Conservation (phyloP, 176 grass and related monocot genomes). For the Musa acuminata region DNA sequence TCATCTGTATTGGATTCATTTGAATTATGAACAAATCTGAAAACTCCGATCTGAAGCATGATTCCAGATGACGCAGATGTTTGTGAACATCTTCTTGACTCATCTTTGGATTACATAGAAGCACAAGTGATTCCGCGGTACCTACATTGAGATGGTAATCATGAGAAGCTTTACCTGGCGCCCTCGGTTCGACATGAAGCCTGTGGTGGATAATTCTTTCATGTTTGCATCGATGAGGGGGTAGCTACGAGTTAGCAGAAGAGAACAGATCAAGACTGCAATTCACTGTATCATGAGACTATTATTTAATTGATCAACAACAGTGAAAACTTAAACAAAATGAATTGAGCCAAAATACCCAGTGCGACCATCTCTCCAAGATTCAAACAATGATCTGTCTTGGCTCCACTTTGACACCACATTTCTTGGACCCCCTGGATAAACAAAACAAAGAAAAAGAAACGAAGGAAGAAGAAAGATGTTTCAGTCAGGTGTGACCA, state of each 20-base stretch:
- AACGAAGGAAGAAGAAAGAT: not conserved
- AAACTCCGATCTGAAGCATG: too few relatives aligned
- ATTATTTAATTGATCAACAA: not conserved
- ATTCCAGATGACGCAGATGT: too few relatives aligned
- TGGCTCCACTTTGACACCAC: slow-evolving; percentile 59
- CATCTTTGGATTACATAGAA: not conserved
- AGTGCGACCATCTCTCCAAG: slow-evolving; percentile 71
- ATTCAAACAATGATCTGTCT: slow-evolving; percentile 53
- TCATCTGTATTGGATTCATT: not conserved
- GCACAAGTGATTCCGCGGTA: not conserved
- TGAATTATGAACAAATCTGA: too few relatives aligned
- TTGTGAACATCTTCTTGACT: too few relatives aligned
- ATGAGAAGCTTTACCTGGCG: slow-evolving; percentile 39
- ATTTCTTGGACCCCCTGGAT: slow-evolving; percentile 72
- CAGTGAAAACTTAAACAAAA: not conserved
- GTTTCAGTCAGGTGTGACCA: not conserved
- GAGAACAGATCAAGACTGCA: slow-evolving; percentile 5
- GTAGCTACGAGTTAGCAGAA: slow-evolving; percentile 37
- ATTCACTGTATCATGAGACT: slow-evolving; percentile 2
- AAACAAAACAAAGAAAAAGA: not conserved
- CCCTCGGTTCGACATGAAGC: slow-evolving; percentile 90
- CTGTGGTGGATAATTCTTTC: slow-evolving; percentile 69
- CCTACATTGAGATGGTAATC: too few relatives aligned
- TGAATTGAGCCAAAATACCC: slow-evolving; percentile 33
- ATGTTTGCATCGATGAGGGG: slow-evolving; percentile 94